Evolutionary conservation across 352 stramenopile species (phyloP), one percentile per base, ranked within the genome.

Genomic region (Blastocystis hominis): DNA sequence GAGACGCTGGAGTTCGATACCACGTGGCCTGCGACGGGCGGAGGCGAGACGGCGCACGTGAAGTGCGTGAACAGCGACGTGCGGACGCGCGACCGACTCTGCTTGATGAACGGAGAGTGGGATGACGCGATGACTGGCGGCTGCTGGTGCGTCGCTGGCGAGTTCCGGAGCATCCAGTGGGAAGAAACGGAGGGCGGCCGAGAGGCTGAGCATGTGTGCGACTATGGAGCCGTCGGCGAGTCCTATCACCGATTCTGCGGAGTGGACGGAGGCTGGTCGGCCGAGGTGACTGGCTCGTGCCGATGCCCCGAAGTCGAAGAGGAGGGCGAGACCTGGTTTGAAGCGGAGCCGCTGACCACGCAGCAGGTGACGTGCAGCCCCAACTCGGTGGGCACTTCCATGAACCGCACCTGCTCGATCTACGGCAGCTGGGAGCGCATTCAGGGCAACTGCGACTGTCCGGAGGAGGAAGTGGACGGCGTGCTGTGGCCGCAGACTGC

Each of bases 361-460:
- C 72, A 84, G 56, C 15, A n/a, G 24, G 47, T 53, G 40, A 4
- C 1, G 15, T 84, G 72, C 56, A 64, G 6, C n/a, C 4, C 72
- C 30, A 46, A 34, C 50, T 46, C 47, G 17, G 72, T 54, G 50
- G 54, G 72, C 40, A 13, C 3, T 1, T 5, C 3, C 2, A 84
- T 84, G 72, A 24, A 47, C 9, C 72, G 72, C 50, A 84, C 72
- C 2, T 84, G 72, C 9, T 63, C 47, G 7, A 10, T 5, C 9
- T 84, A 66, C 44, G 72, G 72, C 10, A 54, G 44, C 34, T 87
- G 77, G 77, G 3, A 87, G 20, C 53, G 13, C 4, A 87, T 87
- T 34, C 56, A 77, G 38, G 66, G 66, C 40, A 62, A 47, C 55
- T 87, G 77, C 50, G 62, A 87, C 62, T 87, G 77, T 75, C 62